Evolutionary conservation across 176 grass and related monocot genomes (phyloP), one percentile per base, ranked within the genome.

Genomic region (Avena sativa): DNA sequence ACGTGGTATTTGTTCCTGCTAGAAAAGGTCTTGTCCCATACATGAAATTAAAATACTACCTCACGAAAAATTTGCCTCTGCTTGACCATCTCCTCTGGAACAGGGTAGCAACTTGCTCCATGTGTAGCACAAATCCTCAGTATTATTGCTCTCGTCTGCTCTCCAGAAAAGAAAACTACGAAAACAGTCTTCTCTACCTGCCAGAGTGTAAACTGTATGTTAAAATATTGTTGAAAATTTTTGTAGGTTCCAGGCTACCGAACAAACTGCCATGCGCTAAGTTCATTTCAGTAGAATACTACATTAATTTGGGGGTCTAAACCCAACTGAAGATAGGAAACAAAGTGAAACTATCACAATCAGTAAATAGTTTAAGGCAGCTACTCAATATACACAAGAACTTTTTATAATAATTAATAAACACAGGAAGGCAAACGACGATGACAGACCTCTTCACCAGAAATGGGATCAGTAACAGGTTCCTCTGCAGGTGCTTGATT

Each of bases 141-240:
- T 79, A 99, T 94, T 83, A 93, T 99, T 74, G 78, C 83, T 86
- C 82, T 99, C 68, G 97, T 92, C 81, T 99, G 97, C 53, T 99
- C 94, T 76, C 97, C 97, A 53, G 97, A 99, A 93, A 99, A 97
- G 89, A 92, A 99, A 82, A 99, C 86, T 80, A 99, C 92, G 43
- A 99, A 99, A 81, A 99, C 91, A 83, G 89, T 97, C 91, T 99
- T 97, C 87, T 97, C 94, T 73, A 97, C 90, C 97, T 99, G 92
- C 26, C 34, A 85, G 38, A 81, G 49, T 66, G n/a, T 64, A 87
- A 82, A 59, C 38, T 28, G 70, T 78, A 80, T 79, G 53, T 87
- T 69, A 28, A 52, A 73, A 85, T 58, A 57, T 28, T 78, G 38
- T 77, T 79, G 32, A 82, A 17, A 83, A 46, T 43, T 17, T 85